Percentiles rank a stretch among this genome's conserved stretches.
phyloP scores from a whole-genome alignment of 305 asterid species.

The Solanum chacoense region DNA sequence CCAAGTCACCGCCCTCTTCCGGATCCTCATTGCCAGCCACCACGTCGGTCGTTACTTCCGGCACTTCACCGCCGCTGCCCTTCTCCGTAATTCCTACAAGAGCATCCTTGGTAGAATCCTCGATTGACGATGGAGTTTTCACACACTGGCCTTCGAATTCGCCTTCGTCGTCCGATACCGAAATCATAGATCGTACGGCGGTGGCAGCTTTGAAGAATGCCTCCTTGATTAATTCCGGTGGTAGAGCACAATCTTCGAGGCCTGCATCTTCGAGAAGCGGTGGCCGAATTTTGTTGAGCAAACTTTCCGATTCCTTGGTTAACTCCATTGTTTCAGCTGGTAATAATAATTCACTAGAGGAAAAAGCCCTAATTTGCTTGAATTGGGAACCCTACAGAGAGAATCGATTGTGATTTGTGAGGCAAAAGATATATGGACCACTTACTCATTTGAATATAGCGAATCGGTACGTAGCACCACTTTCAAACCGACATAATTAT shows the following conservation, averaged over 20 bases:
- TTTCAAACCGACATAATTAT: background rate
- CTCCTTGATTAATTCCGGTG: constrained; percentile 61
- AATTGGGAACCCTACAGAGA: background rate
- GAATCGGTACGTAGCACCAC: background rate
- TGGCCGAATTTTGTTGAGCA: constrained; percentile 41
- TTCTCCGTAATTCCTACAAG: constrained; percentile 47
- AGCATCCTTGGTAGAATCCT: constrained; percentile 34
- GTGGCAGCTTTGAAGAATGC: constrained; percentile 83
- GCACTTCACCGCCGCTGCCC: constrained; percentile 23
- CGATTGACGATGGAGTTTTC: constrained; percentile 34
- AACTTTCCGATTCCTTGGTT: constrained; percentile 26
- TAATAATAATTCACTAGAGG: background rate
- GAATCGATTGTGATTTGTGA: background rate
- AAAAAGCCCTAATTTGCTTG: background rate
- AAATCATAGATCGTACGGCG: constrained; percentile 46
- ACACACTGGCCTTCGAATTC: constrained; percentile 41
- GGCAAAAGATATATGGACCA: background rate
- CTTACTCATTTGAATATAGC: background rate
- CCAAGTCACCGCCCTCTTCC: constrained; percentile 22
- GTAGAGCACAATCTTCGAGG: constrained; percentile 82
- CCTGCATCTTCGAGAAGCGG: constrained; percentile 91
- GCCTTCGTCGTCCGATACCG: constrained; percentile 31
- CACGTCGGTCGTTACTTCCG: constrained; percentile 32
- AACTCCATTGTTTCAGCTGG: constrained; percentile 28
- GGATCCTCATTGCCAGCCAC: constrained; percentile 15